Percentiles rank a stretch among this genome's conserved stretches.
Conservation (phyloP, 805 yeast genomes). For the Lipomyces orientalis region DNA sequence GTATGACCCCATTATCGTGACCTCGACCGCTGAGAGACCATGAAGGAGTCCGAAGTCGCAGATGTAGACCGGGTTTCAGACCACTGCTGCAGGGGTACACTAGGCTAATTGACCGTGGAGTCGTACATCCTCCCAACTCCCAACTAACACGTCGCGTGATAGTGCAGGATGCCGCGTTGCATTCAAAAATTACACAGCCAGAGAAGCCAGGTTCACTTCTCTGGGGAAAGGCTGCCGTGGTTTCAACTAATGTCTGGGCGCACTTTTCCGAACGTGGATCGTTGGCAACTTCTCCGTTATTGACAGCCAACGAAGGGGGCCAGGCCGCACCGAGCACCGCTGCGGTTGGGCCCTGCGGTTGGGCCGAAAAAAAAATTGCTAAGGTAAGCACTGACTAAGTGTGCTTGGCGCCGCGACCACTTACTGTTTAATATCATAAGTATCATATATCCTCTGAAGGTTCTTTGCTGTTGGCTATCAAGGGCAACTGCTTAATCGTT, state of each 20-base stretch:
- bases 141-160: not conserved
- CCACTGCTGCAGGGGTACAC: not conserved
- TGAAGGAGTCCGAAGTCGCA: not conserved
- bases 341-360: slow-evolving; percentile 3
- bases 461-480: too few species aligned
- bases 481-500: too few species aligned
- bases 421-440: not conserved
- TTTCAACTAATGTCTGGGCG: not conserved
- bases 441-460: too few species aligned
- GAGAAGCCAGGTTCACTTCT: not conserved
- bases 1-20: not conserved
- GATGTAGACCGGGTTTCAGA: not conserved
- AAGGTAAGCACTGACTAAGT: not conserved
- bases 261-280: not conserved
- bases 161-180: not conserved
- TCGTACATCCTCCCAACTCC: not conserved
- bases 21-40: not conserved
- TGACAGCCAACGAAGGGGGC: not conserved
- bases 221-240: not conserved
- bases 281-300: not conserved
- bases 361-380: too few species aligned
- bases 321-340: not conserved
- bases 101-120: not conserved
- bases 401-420: too few species aligned
- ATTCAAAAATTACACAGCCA: not conserved